Percentiles rank a stretch among this genome's conserved stretches.
phyloP scores from a whole-genome alignment of 2,329 filamentous ascomycete species.

The Diaporthe helianthi region DNA sequence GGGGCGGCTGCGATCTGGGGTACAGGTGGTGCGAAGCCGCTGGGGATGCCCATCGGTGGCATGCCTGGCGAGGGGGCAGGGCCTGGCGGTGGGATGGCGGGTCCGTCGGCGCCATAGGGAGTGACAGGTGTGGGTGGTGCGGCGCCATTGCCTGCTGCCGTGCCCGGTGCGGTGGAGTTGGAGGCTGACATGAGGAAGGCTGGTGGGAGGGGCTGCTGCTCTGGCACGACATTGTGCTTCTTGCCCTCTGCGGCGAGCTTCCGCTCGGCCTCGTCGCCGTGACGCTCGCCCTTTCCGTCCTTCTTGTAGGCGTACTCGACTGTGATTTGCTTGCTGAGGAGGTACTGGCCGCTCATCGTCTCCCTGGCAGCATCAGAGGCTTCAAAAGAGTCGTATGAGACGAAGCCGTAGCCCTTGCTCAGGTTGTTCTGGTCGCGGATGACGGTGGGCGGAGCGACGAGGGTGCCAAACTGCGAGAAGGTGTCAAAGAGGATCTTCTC shows the following conservation, averaged over 20 bases:
- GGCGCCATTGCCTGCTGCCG: slow-evolving; percentile 36
- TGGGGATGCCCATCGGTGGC: slow-evolving; percentile 43
- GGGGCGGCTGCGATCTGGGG: slow-evolving; percentile 42
- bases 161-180: slow-evolving; percentile 38
- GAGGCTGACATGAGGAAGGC: slow-evolving; percentile 65
- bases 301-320: slow-evolving; percentile 99
- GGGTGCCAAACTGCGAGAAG: slow-evolving; percentile 88
- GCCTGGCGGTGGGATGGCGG: slow-evolving; percentile 34
- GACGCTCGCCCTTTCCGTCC: slow-evolving; percentile 94
- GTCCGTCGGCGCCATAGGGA: slow-evolving; percentile 31
- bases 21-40: slow-evolving; percentile 45
- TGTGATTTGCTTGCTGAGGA: slow-evolving; percentile 95
- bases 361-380: slow-evolving; percentile 88
- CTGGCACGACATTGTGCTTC: slow-evolving; percentile 89
- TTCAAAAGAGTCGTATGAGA: slow-evolving; percentile 92
- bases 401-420: slow-evolving; percentile 95
- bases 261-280: slow-evolving; percentile 92
- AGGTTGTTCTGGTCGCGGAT: slow-evolving; percentile 87
- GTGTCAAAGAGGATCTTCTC: slow-evolving; percentile 95
- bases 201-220: slow-evolving; percentile 76
- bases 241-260: slow-evolving; percentile 91
- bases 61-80: slow-evolving; percentile 36
- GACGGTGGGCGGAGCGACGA: slow-evolving; percentile 87
- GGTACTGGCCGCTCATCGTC: slow-evolving; percentile 94
- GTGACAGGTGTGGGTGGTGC: slow-evolving; percentile 36